Conservation (phyloP, 331 rosid species). For the Phaseolus coccineus region DNA sequence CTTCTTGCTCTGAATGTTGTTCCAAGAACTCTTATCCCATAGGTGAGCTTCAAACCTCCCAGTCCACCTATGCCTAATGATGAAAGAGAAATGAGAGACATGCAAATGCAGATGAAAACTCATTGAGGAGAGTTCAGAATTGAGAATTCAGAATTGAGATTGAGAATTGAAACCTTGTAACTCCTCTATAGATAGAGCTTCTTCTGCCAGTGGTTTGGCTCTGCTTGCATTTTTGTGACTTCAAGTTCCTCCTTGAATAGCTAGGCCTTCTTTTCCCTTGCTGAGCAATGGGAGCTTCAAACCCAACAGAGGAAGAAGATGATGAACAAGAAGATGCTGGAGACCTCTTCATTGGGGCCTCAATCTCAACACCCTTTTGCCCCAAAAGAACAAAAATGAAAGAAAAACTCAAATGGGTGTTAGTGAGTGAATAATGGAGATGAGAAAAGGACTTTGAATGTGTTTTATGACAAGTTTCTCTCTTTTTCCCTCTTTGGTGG, state of each 20-base stretch:
- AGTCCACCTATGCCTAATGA: slow-evolving; percentile 92
- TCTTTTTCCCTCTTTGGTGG: slow-evolving; percentile 31
- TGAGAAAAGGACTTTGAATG: not conserved
- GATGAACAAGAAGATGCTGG: slow-evolving; percentile 60
- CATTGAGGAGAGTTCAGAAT: slow-evolving; percentile 10
- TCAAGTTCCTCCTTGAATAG: slow-evolving; percentile 44
- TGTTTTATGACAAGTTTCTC: not conserved
- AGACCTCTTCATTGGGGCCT: slow-evolving; percentile 68
- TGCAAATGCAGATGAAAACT: slow-evolving; percentile 53
- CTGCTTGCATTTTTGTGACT: slow-evolving; percentile 46
- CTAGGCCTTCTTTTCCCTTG: slow-evolving; percentile 47
- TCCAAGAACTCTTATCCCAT: slow-evolving; percentile 96
- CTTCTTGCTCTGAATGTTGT: slow-evolving; percentile 82
- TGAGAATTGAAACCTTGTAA: slow-evolving; percentile 66
- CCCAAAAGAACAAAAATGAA: not conserved
- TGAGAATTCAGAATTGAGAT: not conserved
- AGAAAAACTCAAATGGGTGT: not conserved
- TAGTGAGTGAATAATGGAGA: not conserved
- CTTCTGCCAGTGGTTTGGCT: slow-evolving; percentile 52
- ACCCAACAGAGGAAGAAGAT: slow-evolving; percentile 60
- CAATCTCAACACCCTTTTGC: slow-evolving; percentile 8
- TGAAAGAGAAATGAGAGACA: slow-evolving; percentile 43
- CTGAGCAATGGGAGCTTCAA: slow-evolving; percentile 38
- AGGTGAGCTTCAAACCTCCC: slow-evolving; percentile 98
- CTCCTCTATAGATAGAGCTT: slow-evolving; percentile 97